These are phyloP conservation scores for Teratosphaeria pseudoeucalypti DNA, from an alignment of 2,329 filamentous ascomycete species.

Conservation along the genomic window DNA sequence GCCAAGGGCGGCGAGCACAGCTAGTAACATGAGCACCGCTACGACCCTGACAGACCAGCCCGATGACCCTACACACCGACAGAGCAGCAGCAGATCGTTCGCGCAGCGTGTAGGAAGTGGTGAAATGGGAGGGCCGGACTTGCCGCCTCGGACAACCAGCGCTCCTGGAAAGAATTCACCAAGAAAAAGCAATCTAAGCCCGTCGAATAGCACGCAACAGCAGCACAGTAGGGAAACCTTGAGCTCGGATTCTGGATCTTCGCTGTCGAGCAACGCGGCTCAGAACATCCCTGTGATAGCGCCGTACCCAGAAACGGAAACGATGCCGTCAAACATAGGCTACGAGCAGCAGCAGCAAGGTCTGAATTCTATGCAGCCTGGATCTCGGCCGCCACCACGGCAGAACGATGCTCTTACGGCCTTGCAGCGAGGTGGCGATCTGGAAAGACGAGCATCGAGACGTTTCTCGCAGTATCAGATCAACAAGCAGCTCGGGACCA, in stretches of 20 bases:
- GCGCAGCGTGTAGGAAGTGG: slow-evolving; percentile 30
- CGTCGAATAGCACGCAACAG: slow-evolving; percentile 23
- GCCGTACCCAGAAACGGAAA: slow-evolving; percentile 57
- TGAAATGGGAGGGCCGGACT: slow-evolving; percentile 32
- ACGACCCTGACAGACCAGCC: slow-evolving; percentile 36
- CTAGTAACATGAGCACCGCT: slow-evolving; percentile 36
- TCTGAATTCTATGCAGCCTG: slow-evolving; percentile 26
- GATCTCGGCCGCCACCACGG: slow-evolving; percentile 62
- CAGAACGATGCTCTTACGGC: slow-evolving; percentile 85
- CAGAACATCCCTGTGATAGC: slow-evolving; percentile 67
- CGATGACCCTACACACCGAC: slow-evolving; percentile 30
- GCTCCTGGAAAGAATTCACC: slow-evolving; percentile 35
- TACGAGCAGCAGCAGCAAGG: slow-evolving; percentile 18
- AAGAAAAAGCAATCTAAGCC: slow-evolving; percentile 28
- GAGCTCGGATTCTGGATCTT: slow-evolving; percentile 48
- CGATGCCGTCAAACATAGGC: slow-evolving; percentile 29
- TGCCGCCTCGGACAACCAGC: slow-evolving; percentile 39
- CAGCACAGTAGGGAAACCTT: slow-evolving; percentile 19
- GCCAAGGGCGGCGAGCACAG: slow-evolving; percentile 35
- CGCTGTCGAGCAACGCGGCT: slow-evolving; percentile 62
- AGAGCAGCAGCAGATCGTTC: slow-evolving; percentile 28
- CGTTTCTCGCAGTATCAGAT: slow-evolving; percentile 96
- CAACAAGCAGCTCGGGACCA: slow-evolving; percentile 77
- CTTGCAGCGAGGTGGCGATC: slow-evolving; percentile 79
- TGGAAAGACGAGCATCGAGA: slow-evolving; percentile 84